Evolutionary conservation across 2,329 filamentous ascomycete genomes (phyloP).

Genomic region (Clonostachys sp.): DNA sequence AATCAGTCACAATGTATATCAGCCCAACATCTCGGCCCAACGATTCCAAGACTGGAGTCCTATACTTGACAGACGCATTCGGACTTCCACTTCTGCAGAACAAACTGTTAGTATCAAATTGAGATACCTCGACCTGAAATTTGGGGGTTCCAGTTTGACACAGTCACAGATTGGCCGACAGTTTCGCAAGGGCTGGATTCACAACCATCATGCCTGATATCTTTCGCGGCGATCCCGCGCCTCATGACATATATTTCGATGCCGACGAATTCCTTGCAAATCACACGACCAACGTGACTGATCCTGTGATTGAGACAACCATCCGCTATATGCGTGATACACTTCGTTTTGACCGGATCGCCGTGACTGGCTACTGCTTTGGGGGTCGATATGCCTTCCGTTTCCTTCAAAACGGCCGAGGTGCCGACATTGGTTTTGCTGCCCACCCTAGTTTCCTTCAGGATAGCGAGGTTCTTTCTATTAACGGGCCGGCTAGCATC

Average conservation of each 20-base stretch:
- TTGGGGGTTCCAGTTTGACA: neutral
- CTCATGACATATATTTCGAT: conserved; percentile 10
- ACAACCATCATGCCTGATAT: conserved; percentile 15
- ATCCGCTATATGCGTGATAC: conserved; percentile 24
- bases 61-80: conserved; percentile 9
- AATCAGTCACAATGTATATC: conserved; percentile 5
- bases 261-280: conserved; percentile 10
- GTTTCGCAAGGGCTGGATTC: conserved; percentile 16
- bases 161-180: conserved; percentile 12
- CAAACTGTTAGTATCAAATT: conserved; percentile 3
- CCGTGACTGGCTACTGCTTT: conserved; percentile 55
- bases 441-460: conserved; percentile 58
- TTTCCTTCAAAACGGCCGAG: conserved; percentile 46
- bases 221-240: conserved; percentile 13
- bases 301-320: conserved; percentile 11
- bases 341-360: conserved; percentile 40
- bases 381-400: conserved; percentile 52
- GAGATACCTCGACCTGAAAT: neutral
- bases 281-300: conserved; percentile 9
- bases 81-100: conserved; percentile 11
- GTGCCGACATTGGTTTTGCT: conserved; percentile 40
- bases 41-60: conserved; percentile 4
- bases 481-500: conserved; percentile 49
- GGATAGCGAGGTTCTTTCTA: conserved; percentile 46
- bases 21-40: neutral